Base-by-base conservation (phyloP, 2,329 filamentous ascomycete species). In the Fusarium mundagurra region DNA sequence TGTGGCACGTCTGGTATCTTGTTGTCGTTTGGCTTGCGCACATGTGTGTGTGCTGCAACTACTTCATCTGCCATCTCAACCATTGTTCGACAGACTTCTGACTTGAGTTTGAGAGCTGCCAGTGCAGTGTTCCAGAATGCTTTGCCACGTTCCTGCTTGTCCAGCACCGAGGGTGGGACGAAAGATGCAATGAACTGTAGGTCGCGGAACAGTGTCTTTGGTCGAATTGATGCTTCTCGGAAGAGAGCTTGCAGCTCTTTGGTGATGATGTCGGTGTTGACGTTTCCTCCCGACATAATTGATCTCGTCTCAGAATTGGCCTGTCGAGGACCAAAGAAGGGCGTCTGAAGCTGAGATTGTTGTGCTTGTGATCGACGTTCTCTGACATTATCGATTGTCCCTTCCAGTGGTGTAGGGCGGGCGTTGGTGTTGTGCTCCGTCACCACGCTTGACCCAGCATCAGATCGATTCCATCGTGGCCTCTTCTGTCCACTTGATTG, bases 61-160 rank as follows among this genome's bases (percentile, higher is more conserved):
- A 89, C 85, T 63, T 88, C 86, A 73, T 89, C 86, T 9, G 86
- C 86, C 76, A 89, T 89, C 77, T 91, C 89, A 31, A 92, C 92
- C 91, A 82, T 97, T 59, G 93, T 94, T 53, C 92, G 90, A 82
- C 94, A 96, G 9, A 96, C 91, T 74, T 98, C 94, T 74, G 94
- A 91, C 82, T 98, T 98, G 61, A 98, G 88, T 41, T 91, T 90
- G n/a, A 98, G 86, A 5, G 96, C 95, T 1, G 96, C 96, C 11
- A 98, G 88, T 1, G 94, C 94, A 33, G 95, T 93, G 77, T 98
- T 94, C 89, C 95, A 94, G 81, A 98, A 98, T 0, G 95, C 94
- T 76, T 95, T 96, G 58, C 89, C 90, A 6, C 86, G 86, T 45
- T 92, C 90, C 0, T 89, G 88, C 74, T 87, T 88, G 77, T 93